These are phyloP conservation scores for Achaetomiella virescens DNA, from an alignment of 495 filamentous ascomycete species.

Conservation along the genomic window DNA sequence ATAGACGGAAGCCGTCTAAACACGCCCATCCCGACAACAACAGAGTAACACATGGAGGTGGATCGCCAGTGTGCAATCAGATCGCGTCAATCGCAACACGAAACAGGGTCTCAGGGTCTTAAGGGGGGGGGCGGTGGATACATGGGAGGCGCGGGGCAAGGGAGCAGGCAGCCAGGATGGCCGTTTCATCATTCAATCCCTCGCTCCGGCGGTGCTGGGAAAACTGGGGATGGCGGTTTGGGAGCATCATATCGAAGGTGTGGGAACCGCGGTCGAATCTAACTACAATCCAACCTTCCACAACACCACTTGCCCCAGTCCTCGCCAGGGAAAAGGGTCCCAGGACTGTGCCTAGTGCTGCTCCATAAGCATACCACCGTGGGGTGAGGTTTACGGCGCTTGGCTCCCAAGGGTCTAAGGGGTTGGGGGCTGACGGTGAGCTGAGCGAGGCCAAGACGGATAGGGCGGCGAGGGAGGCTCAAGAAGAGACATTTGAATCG, in stretches of 20 bases:
- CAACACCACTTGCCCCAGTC: not conserved
- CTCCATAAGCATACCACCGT: not conserved
- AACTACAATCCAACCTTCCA: not conserved
- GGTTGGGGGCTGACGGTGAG: not conserved
- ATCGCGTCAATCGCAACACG: not conserved
- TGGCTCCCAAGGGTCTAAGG: not conserved
- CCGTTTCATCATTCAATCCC: not conserved
- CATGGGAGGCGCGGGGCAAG: constrained; percentile 3
- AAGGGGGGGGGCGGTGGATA: constrained; percentile 14
- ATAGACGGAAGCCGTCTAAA: constrained; percentile 6
- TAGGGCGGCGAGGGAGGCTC: not conserved
- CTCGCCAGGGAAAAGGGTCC: not conserved
- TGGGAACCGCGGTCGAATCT: not conserved
- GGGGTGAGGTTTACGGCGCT: not conserved
- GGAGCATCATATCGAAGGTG: not conserved
- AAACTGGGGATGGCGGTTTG: not conserved
- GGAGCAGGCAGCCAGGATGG: not conserved
- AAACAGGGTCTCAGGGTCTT: constrained; percentile 11
- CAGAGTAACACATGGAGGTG: constrained; percentile 7
- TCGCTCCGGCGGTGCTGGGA: not conserved
- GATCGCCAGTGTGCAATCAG: constrained; percentile 7
- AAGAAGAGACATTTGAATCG: too few relatives aligned
- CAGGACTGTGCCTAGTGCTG: not conserved
- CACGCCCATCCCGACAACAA: not conserved
- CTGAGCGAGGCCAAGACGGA: constrained; percentile 1